Base-by-base conservation (phyloP, 2,329 filamentous ascomycete species). In the Akanthomyces uredinophilus region DNA sequence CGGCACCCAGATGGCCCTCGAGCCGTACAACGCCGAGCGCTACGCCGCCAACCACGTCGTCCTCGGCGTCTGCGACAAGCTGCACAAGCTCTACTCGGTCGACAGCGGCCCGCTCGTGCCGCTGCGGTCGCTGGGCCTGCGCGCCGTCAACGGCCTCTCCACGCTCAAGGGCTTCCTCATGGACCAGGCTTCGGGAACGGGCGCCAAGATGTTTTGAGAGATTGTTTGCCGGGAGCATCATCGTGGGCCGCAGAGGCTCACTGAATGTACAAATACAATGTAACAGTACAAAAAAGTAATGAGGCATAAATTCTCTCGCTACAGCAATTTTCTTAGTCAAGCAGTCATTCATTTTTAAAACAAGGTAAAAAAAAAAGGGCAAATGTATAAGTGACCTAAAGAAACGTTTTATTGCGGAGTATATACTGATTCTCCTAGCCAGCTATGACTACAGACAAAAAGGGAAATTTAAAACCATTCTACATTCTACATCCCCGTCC, bases 41-140 rank as follows among this genome's bases (percentile, higher is more conserved):
- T 99, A 96, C 74, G 84, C 87, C 2, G 84, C 87, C 46, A 98
- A 98, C 74, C 90, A 89, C 66, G 82, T 88, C 64, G 82, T 96
- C 73, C 80, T 93, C 60, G 93, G 86, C 61, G 89, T 89, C 51
- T 91, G 87, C 66, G 94, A 98, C 77, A 94, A 97, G 77, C 79
- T 98, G 68, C 92, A 97, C 75, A 96, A 94, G 78, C 77, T 97
- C 49, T 98, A 96, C 75, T 89, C 88, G n/a, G 86, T 91, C 0
- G 87, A 86, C 24, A 87, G 84, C 64, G 91, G 91, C 0, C 92
- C 92, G 1, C 76, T 98, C 39, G 90, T 96, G 20, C 88, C 89
- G 68, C 79, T 93, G 56, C 83, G 94, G 65, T 93, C 90, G 59
- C 70, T 92, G 52, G 94, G 94, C 0, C 74, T 98, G 65, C 84